Base-by-base conservation (phyloP, 129 eudicot species). In the Flaveria robusta region DNA sequence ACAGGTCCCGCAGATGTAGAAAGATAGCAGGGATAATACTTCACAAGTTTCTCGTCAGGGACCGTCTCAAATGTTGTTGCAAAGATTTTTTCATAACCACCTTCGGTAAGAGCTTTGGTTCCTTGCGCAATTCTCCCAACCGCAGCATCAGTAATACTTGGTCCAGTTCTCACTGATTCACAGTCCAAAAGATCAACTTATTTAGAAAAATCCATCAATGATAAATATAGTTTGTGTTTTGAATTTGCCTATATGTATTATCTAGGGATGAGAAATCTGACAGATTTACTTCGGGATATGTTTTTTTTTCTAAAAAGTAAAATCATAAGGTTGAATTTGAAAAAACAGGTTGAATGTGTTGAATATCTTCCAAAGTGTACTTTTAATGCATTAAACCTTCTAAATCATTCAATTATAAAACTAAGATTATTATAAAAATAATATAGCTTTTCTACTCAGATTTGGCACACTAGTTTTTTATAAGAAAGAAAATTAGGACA, bases 1-100 rank as follows among this genome's bases (percentile, higher is more conserved):
- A 93, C 97, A 5, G 98, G 98, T 46, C 98, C 98, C 39, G 97
- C 97, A 74, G 98, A 93, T 16, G 98, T 93, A 68, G 98, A 93
- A 47, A 93, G 87, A 81, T 90, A 93, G 82, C 98, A 93, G 2
- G 97, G 93, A 75, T 83, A 93, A 50, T 83, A 83, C 54, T 87
- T 93, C 50, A 87, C 52, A 23, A 93, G 91, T 78, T 88, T 76
- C 72, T 93, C 98, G 60, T 85, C 97, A 6, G 98, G 93, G 79
- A 82, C 85, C 58, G 90, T 88, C 73, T 93, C 98, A 78, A 93
- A 93, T 54, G 98, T 79, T 76, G 93, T 85, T 68, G 84, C 81
- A 74, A 93, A 93, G 19, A 93, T 86, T 59, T 93, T 93, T 54
- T 93, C 98, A 69, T 93, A 90, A 15, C 98, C 98, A 79, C 98